phyloP scores from a whole-genome alignment of 306 rosid genomes.

The Cicer arietinum region DNA sequence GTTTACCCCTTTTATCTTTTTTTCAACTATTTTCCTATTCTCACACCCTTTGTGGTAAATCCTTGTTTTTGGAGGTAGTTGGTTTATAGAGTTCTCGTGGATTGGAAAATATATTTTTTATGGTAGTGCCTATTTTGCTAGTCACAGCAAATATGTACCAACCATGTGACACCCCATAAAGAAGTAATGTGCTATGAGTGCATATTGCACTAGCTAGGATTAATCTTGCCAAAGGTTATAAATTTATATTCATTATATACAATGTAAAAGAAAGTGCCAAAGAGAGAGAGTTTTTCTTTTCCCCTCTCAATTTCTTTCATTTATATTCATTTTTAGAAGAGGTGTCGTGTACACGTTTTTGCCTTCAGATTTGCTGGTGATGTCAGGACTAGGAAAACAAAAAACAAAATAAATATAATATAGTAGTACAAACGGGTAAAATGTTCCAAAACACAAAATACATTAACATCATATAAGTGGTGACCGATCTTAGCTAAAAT shows the following conservation, averaged over 20 bases:
- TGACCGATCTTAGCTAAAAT: too few species aligned
- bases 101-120: not conserved
- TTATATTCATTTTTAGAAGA: not conserved
- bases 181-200: constrained; percentile 16
- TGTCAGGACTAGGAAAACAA: not conserved
- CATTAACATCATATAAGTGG: too few species aligned
- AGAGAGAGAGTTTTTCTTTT: not conserved
- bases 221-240: constrained; percentile 13
- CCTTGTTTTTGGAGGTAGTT: constrained; percentile 24
- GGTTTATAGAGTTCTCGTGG: constrained; percentile 29
- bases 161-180: constrained; percentile 47
- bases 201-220: not conserved
- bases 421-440: too few species aligned
- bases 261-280: not conserved
- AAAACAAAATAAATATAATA: not conserved
- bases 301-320: not conserved
- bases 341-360: constrained; percentile 10
- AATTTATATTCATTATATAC: not conserved
- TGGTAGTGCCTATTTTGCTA: constrained; percentile 47
- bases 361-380: not conserved
- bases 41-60: constrained; percentile 52
- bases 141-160: constrained; percentile 38
- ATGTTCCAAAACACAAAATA: too few species aligned
- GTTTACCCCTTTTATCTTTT: constrained; percentile 21
- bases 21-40: constrained; percentile 54